These are phyloP conservation scores for Citrus hindsii DNA, from an alignment of 345 rosid genomes.

Conservation along the genomic window DNA sequence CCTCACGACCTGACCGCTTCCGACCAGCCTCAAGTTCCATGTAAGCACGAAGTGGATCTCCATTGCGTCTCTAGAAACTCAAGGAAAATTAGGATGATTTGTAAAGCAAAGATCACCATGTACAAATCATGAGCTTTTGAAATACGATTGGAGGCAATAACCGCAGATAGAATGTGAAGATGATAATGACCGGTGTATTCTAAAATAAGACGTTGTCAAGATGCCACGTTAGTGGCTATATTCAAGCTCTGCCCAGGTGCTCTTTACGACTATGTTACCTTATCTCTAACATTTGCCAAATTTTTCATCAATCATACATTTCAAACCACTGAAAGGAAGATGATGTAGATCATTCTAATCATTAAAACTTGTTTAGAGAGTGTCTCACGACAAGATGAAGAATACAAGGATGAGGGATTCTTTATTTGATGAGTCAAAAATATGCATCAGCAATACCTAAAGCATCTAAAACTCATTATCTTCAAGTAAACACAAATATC, in stretches of 20 bases:
- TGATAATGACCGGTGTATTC: not conserved
- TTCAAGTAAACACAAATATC: not conserved
- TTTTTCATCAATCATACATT: not conserved
- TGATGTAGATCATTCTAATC: not conserved
- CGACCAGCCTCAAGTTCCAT: slow-evolving; percentile 96
- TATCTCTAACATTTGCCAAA: not conserved
- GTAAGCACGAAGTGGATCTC: slow-evolving; percentile 89
- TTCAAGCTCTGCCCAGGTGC: not conserved
- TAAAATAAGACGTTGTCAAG: not conserved
- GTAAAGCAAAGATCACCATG: not conserved
- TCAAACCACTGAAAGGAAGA: not conserved
- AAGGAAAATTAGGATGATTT: slow-evolving; percentile 1
- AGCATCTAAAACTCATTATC: not conserved
- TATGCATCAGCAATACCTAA: not conserved
- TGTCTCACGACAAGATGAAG: not conserved
- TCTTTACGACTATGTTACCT: not conserved
- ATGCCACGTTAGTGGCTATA: not conserved
- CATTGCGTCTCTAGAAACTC: slow-evolving; percentile 52
- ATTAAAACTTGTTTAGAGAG: not conserved
- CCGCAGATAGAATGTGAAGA: not conserved
- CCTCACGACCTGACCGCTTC: slow-evolving; percentile 76
- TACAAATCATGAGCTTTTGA: not conserved
- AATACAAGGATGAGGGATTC: not conserved
- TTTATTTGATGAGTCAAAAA: not conserved
- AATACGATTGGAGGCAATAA: not conserved